Evolutionary conservation across 1,284 basidiomycete genomes (phyloP), one percentile per base, ranked within the genome.

Genomic region (Leccinum ponderosum): DNA sequence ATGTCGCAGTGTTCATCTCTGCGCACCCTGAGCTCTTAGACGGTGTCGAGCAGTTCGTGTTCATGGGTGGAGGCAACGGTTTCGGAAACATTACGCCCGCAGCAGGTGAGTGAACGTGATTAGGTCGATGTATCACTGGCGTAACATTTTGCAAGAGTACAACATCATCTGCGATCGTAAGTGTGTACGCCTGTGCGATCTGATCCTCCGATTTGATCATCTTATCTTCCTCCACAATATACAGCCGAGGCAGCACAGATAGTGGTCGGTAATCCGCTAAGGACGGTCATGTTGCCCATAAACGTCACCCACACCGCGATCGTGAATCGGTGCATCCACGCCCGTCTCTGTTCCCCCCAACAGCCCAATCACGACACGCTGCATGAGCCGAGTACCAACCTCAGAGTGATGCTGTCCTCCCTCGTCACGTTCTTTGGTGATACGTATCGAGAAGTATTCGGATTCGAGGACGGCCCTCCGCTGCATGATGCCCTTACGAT

Each of bases 41-140:
- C 2, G 87, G 81, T 8, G 77, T 94, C 4, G 87, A 90, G 62
- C 84, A 91, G 66, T 85, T 94, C 60, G 89, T 93, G 4, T 91
- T 93, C 68, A 94, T 95, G 93, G 93, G 93, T n/a, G 93, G 93
- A 42, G 90, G 86, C 1, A 86, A 92, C n/a, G 92, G 92, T 4
- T 70, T 91, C 12, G 93, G 92, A 0, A 94, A 94, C 68, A 78
- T 87, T 51, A 87, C 87, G n/a, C 78, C 91, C 12, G 87, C 85
- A 12, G 90, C 90, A 67, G 86, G 86, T 86, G 60, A 52, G 79
- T 69, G n/a, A 56, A n/a, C 20, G 29, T 3, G 15, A 11, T 20
- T 20, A 48, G 47, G 47, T 25, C 20, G 25, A 11, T 37, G 51
- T 6, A 50, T 35, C n/a, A 4, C 7, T 50, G 29, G 22, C 33